phyloP scores from a whole-genome alignment of 2,329 filamentous ascomycete genomes.

The Trichoderma semiorbis region DNA sequence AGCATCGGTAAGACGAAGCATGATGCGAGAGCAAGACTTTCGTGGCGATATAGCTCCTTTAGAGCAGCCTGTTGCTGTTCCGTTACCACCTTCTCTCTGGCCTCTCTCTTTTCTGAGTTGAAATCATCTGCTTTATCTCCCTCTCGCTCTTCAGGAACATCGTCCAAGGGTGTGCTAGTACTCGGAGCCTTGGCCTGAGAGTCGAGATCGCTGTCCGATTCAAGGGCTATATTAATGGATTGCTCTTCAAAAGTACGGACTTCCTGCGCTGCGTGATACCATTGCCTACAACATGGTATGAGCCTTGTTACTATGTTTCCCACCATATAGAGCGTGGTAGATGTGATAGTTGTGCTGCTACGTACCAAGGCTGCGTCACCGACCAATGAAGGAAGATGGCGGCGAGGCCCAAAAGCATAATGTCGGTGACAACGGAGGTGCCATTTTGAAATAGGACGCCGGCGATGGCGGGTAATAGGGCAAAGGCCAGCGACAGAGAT shows the following conservation, averaged over 20 bases:
- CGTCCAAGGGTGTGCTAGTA: conserved; percentile 32
- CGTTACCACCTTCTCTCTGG: conserved; percentile 13
- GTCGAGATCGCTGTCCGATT: conserved; percentile 43
- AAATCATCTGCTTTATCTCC: conserved; percentile 21
- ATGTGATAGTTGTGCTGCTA: neutral
- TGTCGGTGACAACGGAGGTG: conserved; percentile 76
- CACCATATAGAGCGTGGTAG: neutral
- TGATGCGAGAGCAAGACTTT: conserved; percentile 67
- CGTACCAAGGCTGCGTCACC: conserved; percentile 82
- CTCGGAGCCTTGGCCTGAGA: conserved; percentile 22
- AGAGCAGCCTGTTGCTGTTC: conserved; percentile 41
- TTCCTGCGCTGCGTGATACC: conserved; percentile 70
- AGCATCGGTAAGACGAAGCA: conserved; percentile 77
- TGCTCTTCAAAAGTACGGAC: conserved; percentile 52
- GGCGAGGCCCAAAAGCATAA: conserved; percentile 74
- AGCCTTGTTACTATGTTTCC: neutral
- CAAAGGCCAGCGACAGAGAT: conserved; percentile 76
- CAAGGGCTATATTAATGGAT: conserved; percentile 39
- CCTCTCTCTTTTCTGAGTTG: conserved; percentile 9
- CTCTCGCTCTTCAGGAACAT: conserved; percentile 46
- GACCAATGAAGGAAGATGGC: conserved; percentile 91
- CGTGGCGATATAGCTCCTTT: conserved; percentile 68
- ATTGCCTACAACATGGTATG: conserved; percentile 51
- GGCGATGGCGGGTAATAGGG: conserved; percentile 79
- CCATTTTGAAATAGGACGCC: conserved; percentile 84